Conservation (phyloP, 2,329 filamentous ascomycete species). For the Scedosporium dehoogii region DNA sequence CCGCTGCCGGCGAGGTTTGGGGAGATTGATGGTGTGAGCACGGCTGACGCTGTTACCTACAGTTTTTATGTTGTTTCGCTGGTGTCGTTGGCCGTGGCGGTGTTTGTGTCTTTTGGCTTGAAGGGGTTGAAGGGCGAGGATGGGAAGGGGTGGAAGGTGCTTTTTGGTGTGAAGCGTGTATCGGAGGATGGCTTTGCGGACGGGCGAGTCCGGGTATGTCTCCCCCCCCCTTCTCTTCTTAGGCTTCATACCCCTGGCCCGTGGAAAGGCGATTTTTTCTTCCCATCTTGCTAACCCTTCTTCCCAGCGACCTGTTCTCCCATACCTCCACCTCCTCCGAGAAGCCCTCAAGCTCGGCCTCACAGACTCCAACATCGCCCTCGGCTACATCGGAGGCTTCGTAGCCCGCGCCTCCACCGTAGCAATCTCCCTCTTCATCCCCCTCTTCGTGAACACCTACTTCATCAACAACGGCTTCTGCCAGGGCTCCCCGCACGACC, state of each 20-base stretch:
- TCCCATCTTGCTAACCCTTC: neutral
- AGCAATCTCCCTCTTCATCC: slow-evolving; percentile 89
- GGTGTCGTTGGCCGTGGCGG: slow-evolving; percentile 61
- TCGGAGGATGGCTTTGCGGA: slow-evolving; percentile 12
- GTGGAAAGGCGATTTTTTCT: neutral
- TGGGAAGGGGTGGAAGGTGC: slow-evolving; percentile 57
- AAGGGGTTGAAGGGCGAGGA: slow-evolving; percentile 62
- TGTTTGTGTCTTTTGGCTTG: slow-evolving; percentile 72
- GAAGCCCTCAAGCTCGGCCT: slow-evolving; percentile 61
- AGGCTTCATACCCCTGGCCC: neutral
- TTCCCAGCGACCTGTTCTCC: slow-evolving; percentile 26
- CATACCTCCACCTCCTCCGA: slow-evolving; percentile 50
- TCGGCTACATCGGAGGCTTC: slow-evolving; percentile 89
- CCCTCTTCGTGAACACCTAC: slow-evolving; percentile 84
- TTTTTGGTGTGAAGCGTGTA: slow-evolving; percentile 32
- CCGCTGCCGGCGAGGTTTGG: slow-evolving; percentile 76
- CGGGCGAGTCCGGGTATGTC: slow-evolving; percentile 17
- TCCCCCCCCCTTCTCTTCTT: neutral
- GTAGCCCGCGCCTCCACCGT: slow-evolving; percentile 92
- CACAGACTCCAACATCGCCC: slow-evolving; percentile 64
- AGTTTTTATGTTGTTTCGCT: slow-evolving; percentile 81
- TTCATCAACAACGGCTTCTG: slow-evolving; percentile 78
- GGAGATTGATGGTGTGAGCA: slow-evolving; percentile 59
- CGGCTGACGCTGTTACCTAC: slow-evolving; percentile 64
- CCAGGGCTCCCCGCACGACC: slow-evolving; percentile 51